phyloP scores from a whole-genome alignment of 768 basidiomycete species.

The Kwoniella sp. region DNA sequence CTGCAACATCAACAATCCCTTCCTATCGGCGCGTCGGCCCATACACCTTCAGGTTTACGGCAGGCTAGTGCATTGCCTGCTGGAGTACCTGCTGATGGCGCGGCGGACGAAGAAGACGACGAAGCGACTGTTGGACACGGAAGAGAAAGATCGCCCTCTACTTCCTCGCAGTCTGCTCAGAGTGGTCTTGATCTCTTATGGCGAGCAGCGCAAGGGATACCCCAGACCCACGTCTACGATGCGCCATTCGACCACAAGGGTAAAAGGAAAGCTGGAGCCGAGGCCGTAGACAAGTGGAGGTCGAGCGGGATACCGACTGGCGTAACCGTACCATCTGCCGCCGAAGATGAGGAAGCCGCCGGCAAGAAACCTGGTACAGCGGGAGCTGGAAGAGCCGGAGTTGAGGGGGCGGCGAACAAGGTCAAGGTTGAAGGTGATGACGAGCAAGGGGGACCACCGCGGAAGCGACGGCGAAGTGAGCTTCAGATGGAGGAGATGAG shows the following conservation, averaged over 20 bases:
- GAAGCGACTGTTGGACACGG: slow-evolving; percentile 47
- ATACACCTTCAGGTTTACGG: slow-evolving; percentile 27
- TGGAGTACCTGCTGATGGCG: slow-evolving; percentile 17
- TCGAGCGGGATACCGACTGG: slow-evolving; percentile 39
- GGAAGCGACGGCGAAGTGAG: slow-evolving; percentile 32
- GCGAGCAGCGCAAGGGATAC: slow-evolving; percentile 29
- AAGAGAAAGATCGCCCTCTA: slow-evolving; percentile 35
- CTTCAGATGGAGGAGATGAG: slow-evolving; percentile 25
- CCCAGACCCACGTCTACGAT: slow-evolving; percentile 8
- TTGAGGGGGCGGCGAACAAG: no score
- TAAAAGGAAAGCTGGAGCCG: slow-evolving; percentile 48
- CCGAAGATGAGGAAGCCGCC: background rate
- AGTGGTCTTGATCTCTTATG: slow-evolving; percentile 44
- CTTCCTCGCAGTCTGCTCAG: slow-evolving; percentile 44
- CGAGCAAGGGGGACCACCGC: slow-evolving; percentile 22
- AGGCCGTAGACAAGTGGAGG: slow-evolving; percentile 49
- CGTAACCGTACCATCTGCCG: slow-evolving; percentile 1
- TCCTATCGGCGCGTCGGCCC: slow-evolving; percentile 32
- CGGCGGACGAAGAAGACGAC: slow-evolving; percentile 47
- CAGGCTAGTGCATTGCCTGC: slow-evolving; percentile 30
- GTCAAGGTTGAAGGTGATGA: background rate
- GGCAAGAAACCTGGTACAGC: background rate
- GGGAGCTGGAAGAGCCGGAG: no score
- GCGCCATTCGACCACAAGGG: slow-evolving; percentile 38
- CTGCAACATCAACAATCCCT: slow-evolving; percentile 20